phyloP scores from a whole-genome alignment of 148 eudicot genomes.

The Rhododendron simsii region DNA sequence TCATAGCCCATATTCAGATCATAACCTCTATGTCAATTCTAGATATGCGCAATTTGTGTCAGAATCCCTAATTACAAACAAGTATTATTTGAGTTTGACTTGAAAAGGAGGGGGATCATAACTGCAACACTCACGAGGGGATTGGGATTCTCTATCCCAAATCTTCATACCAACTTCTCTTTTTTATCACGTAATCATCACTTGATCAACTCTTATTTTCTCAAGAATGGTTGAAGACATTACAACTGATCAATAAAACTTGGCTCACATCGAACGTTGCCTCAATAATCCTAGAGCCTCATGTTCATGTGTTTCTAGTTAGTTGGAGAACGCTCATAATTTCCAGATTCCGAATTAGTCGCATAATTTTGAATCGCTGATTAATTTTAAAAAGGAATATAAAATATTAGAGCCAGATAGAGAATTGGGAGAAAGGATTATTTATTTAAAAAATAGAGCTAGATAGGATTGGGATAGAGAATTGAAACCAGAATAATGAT shows the following conservation, averaged over 20 bases:
- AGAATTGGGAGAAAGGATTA: background rate
- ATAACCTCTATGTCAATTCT: no score
- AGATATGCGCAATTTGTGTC: no score
- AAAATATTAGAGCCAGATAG: background rate
- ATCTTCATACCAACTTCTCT: background rate
- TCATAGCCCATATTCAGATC: no score
- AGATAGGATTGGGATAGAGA: background rate
- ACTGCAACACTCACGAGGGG: background rate
- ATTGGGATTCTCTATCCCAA: background rate
- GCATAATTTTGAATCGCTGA: background rate
- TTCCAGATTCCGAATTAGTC: background rate
- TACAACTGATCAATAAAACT: background rate
- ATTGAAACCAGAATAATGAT: background rate
- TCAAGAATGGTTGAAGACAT: background rate
- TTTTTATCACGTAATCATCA: background rate
- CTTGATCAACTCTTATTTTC: background rate
- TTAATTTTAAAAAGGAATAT: background rate
- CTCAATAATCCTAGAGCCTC: background rate
- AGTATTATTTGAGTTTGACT: background rate
- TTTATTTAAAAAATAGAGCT: background rate
- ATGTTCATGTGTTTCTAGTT: background rate
- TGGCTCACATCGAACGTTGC: background rate
- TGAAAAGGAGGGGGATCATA: background rate
- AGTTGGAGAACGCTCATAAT: background rate
- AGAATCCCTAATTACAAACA: background rate